A percentile compares a stretch with the other conserved stretches of the same genome.
phyloP scores from a whole-genome alignment of 805 yeast genomes.

The Barnettozyma sucrosica region DNA sequence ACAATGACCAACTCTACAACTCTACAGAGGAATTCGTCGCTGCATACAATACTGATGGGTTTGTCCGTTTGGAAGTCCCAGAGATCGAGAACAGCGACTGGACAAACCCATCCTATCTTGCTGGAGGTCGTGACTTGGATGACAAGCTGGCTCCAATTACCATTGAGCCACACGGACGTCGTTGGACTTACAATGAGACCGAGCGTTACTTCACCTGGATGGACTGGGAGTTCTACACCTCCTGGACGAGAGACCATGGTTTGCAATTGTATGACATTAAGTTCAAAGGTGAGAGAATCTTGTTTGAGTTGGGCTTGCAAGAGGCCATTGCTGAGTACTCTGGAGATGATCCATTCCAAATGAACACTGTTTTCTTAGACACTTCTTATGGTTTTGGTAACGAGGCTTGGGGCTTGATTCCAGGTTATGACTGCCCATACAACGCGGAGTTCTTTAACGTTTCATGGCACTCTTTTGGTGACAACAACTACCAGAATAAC shows the following conservation, averaged over 20 bases:
- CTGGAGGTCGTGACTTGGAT: conserved; percentile 21
- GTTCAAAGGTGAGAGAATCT: conserved; percentile 27
- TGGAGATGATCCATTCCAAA: conserved; percentile 29
- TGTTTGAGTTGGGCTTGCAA: conserved; percentile 25
- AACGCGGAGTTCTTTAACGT: conserved; percentile 26
- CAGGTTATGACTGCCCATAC: conserved; percentile 28
- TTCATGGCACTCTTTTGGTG: conserved; percentile 24
- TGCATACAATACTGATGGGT: conserved; percentile 19
- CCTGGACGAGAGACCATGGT: conserved; percentile 26
- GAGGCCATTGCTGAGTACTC: conserved; percentile 28
- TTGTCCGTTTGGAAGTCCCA: conserved; percentile 16
- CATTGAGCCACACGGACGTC: conserved; percentile 26
- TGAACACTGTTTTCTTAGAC: conserved; percentile 23
- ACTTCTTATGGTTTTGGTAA: conserved; percentile 26
- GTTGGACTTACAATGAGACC: conserved; percentile 23
- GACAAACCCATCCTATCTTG: conserved; percentile 12
- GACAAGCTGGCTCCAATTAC: conserved; percentile 21
- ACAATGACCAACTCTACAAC: conserved; percentile 19
- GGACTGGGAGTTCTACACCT: conserved; percentile 26
- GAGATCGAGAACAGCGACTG: conserved; percentile 4
- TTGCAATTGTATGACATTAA: conserved; percentile 23
- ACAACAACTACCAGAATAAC: conserved; percentile 22
- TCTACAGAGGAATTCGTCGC: conserved; percentile 22
- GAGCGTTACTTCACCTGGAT: conserved; percentile 28
- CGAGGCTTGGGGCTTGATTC: conserved; percentile 25